These are phyloP conservation scores for Termitomyces sp. DNA, from an alignment of 768 basidiomycete genomes.

Conservation along the genomic window DNA sequence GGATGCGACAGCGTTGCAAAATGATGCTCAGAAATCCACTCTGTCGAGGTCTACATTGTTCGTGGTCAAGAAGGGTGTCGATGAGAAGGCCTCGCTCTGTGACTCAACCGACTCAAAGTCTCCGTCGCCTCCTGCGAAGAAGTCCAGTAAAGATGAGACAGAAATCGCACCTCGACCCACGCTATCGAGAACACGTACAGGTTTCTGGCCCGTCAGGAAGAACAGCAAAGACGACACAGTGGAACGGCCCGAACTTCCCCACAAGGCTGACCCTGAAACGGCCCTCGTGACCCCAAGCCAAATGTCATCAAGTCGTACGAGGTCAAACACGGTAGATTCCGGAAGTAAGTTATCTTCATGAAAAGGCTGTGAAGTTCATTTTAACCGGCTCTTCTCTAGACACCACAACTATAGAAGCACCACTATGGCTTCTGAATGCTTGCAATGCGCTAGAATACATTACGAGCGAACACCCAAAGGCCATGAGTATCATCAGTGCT, in stretches of 20 bases:
- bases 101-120: constrained; percentile 6
- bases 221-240: constrained; percentile 20
- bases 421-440: constrained; percentile 73
- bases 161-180: constrained; percentile 4
- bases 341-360: constrained; percentile 11
- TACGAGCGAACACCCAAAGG: constrained; percentile 69
- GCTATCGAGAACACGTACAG: constrained; percentile 14
- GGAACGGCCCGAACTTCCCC: constrained; percentile 21
- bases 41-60: constrained; percentile 9
- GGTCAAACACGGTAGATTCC: constrained; percentile 13
- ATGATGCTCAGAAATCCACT: constrained; percentile 7
- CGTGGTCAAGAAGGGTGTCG: constrained; percentile 6
- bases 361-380: background rate
- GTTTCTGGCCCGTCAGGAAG: constrained; percentile 18
- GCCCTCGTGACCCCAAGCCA: constrained; percentile 6
- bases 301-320: constrained; percentile 7
- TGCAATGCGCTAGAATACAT: constrained; percentile 71
- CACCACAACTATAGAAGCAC: constrained; percentile 49
- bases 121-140: background rate
- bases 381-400: constrained; percentile 17
- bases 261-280: constrained; percentile 21
- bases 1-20: constrained; percentile 13
- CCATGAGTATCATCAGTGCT: constrained; percentile 66
- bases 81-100: background rate
- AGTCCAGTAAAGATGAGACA: constrained; percentile 1